Conservation (phyloP, 1,284 basidiomycete species). For the Kwoniella shivajii region DNA sequence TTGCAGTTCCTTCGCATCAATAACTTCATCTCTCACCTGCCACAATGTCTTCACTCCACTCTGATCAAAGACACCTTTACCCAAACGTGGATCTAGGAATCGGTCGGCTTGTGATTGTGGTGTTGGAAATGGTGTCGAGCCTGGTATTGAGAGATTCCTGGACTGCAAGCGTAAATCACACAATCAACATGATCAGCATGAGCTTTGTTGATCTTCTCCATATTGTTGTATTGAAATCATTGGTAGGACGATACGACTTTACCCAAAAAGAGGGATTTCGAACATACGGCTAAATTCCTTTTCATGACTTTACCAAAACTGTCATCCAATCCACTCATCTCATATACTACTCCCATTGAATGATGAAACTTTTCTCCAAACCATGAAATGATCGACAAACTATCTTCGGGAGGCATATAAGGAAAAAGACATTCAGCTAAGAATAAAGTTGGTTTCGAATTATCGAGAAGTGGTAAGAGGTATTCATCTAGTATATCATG, state of each 20-base stretch:
- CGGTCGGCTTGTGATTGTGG: slow-evolving; percentile 64
- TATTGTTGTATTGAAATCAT: too few species aligned
- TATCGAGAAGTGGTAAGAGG: slow-evolving; percentile 60
- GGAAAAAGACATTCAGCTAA: slow-evolving; percentile 89
- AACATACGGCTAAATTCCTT: slow-evolving; percentile 71
- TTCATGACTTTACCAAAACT: slow-evolving; percentile 85
- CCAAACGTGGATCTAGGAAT: slow-evolving; percentile 56
- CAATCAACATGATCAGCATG: background rate
- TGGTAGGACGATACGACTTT: too few species aligned
- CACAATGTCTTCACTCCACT: slow-evolving; percentile 66
- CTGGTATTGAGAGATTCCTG: slow-evolving; percentile 73
- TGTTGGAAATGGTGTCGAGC: slow-evolving; percentile 65
- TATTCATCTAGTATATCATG: slow-evolving; percentile 14
- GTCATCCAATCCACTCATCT: slow-evolving; percentile 85
- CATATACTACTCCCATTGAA: slow-evolving; percentile 66
- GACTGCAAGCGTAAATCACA: slow-evolving; percentile 60
- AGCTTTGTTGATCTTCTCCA: too few species aligned
- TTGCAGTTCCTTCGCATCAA: slow-evolving; percentile 63
- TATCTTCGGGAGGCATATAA: slow-evolving; percentile 72
- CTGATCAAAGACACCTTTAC: slow-evolving; percentile 58
- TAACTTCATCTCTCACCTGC: slow-evolving; percentile 65
- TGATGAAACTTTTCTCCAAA: slow-evolving; percentile 64
- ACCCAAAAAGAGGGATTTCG: background rate
- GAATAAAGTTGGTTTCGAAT: slow-evolving; percentile 71
- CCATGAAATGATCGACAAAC: slow-evolving; percentile 69